Evolutionary conservation across 164 flowering plant species (phyloP), one percentile per base, ranked within the genome.

Genomic region (Annona squamosa): DNA sequence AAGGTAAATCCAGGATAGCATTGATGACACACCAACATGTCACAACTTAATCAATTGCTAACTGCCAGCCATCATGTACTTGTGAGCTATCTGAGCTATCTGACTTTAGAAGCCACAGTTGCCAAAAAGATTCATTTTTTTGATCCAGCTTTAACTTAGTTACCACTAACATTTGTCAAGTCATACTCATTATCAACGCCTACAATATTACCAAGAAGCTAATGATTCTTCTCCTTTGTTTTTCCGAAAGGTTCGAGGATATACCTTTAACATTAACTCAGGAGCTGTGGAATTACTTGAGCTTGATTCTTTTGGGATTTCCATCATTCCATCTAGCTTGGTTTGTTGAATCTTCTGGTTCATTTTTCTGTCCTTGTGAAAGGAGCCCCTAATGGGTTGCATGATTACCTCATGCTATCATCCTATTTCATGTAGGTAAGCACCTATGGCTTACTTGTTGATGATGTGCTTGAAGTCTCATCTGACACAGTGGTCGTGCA

Each of bases 251-350:
- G 93, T 92, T 71, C 87, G 93, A 6, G 93, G 95, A 57, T 92
- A 84, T 82, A 79, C 87, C 46, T 92, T 90, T 69, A 83, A 88
- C 79, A 85, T 90, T 2, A 86, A 88, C 75, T 85, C 95, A 9
- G 95, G 95, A 56, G 83, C 78, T 1, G 76, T 92, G 63, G 93
- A 88, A 71, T 83, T 85, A 61, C 92, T 92, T 4, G 97, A 89
- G 84, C 87, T 92, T 59, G 92, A 92, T 81, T 90, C 95, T 56
- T 90, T 90, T 81, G 97, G 97, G 69, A 78, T 89, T 65, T 85
- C 97, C 69, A 79, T 92, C 63, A 86, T 92, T 73, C 97, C 97
- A 67, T 87, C 97, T 45, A 90, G 89, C 77, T 81, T 92, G 91
- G 97, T 92, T 76, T 3, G 84, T 12, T 48, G 37, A 18, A 52